These are phyloP conservation scores for Paradendryphiella salina DNA, from an alignment of 2,329 filamentous ascomycete species.

Conservation along the genomic window DNA sequence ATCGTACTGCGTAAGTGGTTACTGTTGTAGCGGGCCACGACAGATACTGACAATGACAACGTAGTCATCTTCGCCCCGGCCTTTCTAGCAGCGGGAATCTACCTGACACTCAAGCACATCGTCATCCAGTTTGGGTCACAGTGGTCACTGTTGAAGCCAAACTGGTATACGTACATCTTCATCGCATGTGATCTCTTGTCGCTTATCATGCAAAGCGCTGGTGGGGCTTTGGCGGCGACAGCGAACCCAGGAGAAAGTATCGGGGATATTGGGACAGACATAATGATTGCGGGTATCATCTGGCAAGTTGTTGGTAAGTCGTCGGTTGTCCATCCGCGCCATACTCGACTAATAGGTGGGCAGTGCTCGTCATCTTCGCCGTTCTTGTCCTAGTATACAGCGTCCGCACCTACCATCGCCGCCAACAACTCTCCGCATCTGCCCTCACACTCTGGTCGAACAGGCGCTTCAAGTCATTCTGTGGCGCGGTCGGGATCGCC, in stretches of 20 bases:
- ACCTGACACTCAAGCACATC: conserved; percentile 59
- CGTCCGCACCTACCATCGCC: conserved; percentile 25
- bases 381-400: conserved; percentile 44
- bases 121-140: conserved; percentile 55
- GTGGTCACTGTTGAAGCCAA: conserved; percentile 30
- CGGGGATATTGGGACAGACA: conserved; percentile 53
- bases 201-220: conserved; percentile 60
- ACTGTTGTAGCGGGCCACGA: background rate
- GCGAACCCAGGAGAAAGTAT: conserved; percentile 46
- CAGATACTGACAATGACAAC: background rate
- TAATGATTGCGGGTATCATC: conserved; percentile 61
- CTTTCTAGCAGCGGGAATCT: conserved; percentile 59
- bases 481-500: conserved; percentile 41
- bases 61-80: conserved; percentile 59
- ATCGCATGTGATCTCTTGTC: conserved; percentile 60
- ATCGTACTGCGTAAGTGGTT: conserved; percentile 49
- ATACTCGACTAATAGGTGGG: conserved; percentile 18
- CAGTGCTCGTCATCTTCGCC: conserved; percentile 51
- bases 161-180: conserved; percentile 61
- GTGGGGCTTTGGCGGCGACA: conserved; percentile 59
- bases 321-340: conserved; percentile 27
- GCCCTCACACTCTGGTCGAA: conserved; percentile 18
- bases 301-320: conserved; percentile 56
- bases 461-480: conserved; percentile 26
- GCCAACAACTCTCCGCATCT: conserved; percentile 14